Evolutionary conservation across 805 yeast species (phyloP).

Genomic region (Cyberlindnera suaveolens): DNA sequence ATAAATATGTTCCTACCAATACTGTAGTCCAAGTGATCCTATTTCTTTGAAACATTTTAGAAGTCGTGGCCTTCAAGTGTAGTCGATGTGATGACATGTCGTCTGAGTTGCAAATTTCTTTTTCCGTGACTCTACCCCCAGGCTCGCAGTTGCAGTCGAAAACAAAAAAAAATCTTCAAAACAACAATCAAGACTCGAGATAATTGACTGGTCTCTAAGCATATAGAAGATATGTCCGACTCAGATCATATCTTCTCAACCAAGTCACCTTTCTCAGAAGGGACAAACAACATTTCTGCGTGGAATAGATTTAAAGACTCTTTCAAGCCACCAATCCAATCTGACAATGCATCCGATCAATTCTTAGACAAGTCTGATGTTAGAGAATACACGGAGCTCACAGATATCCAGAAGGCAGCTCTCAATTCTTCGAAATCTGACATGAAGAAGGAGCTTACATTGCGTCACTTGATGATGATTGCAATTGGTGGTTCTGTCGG

Average conservation of each 20-base stretch:
- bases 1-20: no score
- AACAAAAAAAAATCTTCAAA: no score
- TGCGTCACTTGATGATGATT: conserved; percentile 71
- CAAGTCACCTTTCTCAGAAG: conserved; percentile 1
- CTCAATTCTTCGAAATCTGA: conserved; percentile 32
- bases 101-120: no score
- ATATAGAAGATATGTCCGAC: background rate
- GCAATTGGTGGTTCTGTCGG: conserved; percentile 72
- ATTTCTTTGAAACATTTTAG: no score
- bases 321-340: conserved; percentile 32
- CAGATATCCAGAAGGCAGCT: conserved; percentile 34
- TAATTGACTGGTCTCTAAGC: no score
- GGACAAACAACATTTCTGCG: background rate
- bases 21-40: no score
- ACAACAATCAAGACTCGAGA: no score
- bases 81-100: no score
- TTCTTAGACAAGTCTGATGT: conserved; percentile 11
- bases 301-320: conserved; percentile 36
- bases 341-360: conserved; percentile 2
- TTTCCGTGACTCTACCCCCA: no score
- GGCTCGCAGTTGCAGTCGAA: no score
- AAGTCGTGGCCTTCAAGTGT: no score
- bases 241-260: background rate
- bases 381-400: conserved; percentile 17
- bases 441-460: conserved; percentile 24